Base-by-base conservation (phyloP, 768 basidiomycete species). In the Podaxis sp. region DNA sequence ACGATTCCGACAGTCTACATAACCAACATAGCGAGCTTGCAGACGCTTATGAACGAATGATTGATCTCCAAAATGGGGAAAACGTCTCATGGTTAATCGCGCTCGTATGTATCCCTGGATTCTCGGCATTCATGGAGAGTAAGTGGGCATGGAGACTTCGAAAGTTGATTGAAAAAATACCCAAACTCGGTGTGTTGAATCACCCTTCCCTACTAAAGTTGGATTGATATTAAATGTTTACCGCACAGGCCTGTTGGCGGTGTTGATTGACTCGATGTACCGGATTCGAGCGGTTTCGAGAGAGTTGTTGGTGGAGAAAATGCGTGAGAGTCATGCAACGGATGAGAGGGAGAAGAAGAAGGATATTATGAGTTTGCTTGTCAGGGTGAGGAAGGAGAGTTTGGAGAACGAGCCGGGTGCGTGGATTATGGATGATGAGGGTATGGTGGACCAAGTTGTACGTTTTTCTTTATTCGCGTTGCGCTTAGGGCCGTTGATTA, bases 381-480 rank as follows among this genome's bases (percentile, higher is more conserved):
- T 84, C 7, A 75, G 78, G 26, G 78, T 80, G 12, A 72, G 80
- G 22, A 78, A 76, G 62, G 75, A 73, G 8, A 78, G 77, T 30
- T 56, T 73, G 28, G 73, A 73, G 22, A 69, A 69, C 37, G 75
- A 73, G 30, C 73, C 73, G 15, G 66, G 63, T 13, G 75, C 67
- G 40, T 82, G 80, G 65, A 66, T 71, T 10, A 80, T 83, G 80
- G 79, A 74, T 36, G 81, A 83, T 64, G 67, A 73, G 50, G 79
- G 75, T 20, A 80, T 84, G 78, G 79, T 83, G 72, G 81, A 82
- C 52, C 83, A 84, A 74, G 80, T 84, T 46, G 82, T 82, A 26
- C 17, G 77, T 73, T 37, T 28, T 52, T 33, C 33, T 10, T 33
- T 33, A 10, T 10, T 33, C 33, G 0, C 33, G 33, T 33, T 33